A percentile compares a stretch with the other conserved stretches of the same genome.
Evolutionary conservation across 495 filamentous ascomycete species (phyloP).

Genomic region (Neurospora sp.): DNA sequence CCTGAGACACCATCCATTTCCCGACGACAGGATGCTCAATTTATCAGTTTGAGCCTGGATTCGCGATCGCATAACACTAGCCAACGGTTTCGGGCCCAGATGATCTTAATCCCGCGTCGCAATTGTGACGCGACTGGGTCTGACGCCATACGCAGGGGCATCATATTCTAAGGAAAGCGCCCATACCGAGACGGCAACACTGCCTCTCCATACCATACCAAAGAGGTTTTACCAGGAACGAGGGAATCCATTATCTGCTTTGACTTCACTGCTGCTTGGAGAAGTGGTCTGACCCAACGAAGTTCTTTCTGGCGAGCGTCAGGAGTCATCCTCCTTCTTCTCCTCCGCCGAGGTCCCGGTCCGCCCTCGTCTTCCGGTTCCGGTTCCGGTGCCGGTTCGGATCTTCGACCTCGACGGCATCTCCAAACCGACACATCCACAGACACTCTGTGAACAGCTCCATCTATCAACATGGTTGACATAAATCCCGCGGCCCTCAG

Average conservation of each 20-base stretch:
- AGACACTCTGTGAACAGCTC: neutral
- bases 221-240: neutral
- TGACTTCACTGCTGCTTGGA: neutral
- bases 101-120: conserved; percentile 31
- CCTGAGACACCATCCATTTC: conserved; percentile 17
- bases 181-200: neutral
- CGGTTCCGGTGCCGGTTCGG: conserved; percentile 8
- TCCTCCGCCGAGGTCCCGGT: neutral
- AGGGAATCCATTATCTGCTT: neutral
- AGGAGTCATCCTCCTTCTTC: neutral
- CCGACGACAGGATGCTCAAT: conserved; percentile 22
- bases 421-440: neutral
- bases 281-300: neutral
- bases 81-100: conserved; percentile 23
- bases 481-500: conserved; percentile 78
- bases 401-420: conserved; percentile 2
- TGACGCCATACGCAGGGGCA: conserved; percentile 6
- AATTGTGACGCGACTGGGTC: conserved; percentile 35
- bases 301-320: neutral
- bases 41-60: conserved; percentile 25
- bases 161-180: neutral
- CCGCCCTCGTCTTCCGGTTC: conserved; percentile 1
- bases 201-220: neutral
- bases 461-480: conserved; percentile 51
- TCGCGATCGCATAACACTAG: conserved; percentile 29